phyloP scores from a whole-genome alignment of 1,139 yeast genomes.

The Taiozyma sp. region DNA sequence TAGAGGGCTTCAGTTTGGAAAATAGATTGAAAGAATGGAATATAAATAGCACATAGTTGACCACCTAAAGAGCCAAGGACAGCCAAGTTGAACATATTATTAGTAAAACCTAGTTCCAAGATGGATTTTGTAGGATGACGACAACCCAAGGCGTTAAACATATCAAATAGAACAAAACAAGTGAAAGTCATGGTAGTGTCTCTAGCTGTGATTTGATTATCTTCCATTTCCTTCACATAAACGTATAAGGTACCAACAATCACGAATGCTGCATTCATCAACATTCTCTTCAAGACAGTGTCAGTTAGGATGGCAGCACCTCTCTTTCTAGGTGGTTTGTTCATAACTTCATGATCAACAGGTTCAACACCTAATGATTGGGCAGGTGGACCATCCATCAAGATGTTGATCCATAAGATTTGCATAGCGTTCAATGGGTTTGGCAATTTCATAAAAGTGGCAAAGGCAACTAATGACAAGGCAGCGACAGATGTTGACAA shows the following conservation, averaged over 20 bases:
- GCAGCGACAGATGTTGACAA: conserved; percentile 96
- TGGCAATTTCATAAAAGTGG: conserved; percentile 83
- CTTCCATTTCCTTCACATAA: conserved; percentile 83
- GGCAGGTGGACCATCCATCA: conserved; percentile 99
- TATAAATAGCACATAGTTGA: conserved; percentile 89
- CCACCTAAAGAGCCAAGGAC: conserved; percentile 87
- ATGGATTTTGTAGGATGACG: conserved; percentile 83
- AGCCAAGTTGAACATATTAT: conserved; percentile 89
- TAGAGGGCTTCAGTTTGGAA: conserved; percentile 92
- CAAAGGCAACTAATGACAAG: conserved; percentile 76
- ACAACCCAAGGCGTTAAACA: conserved; percentile 93
- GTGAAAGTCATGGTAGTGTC: conserved; percentile 99
- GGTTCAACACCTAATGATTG: conserved; percentile 97
- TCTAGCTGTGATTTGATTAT: conserved; percentile 72
- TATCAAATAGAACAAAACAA: conserved; percentile 89
- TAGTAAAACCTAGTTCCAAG: conserved; percentile 72
- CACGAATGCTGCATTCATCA: conserved; percentile 71
- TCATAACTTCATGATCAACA: conserved; percentile 93
- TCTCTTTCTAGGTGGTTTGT: conserved; percentile 87
- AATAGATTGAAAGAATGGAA: conserved; percentile 85
- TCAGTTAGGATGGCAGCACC: conserved; percentile 75
- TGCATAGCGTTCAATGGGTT: conserved; percentile 99
- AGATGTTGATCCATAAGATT: conserved; percentile 92
- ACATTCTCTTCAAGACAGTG: conserved; percentile 63
- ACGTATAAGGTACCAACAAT: conserved; percentile 80